Evolutionary conservation across 768 basidiomycete species (phyloP), one percentile per base, ranked within the genome.

Genomic region (Exsudoporus frostii): DNA sequence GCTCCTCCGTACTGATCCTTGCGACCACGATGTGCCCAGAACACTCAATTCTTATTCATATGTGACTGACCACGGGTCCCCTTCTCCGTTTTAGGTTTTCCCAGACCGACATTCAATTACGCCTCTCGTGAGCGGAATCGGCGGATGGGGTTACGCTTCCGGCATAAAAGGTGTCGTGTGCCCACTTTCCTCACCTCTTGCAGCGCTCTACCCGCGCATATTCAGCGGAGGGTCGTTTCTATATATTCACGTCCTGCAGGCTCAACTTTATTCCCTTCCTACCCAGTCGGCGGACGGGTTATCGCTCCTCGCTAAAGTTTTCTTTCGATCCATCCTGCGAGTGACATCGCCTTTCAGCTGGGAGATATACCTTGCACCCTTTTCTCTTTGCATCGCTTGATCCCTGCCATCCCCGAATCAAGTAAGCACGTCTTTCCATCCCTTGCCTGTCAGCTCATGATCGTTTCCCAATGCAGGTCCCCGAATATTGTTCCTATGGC

Each of bases 161-260:
- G 30, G 45, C 62, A 65, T 65, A 68, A 59, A 65, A 54, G 11
- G 37, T 53, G 63, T 66, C 65, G 65, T 54, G 65, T 67, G 65
- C 63, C 53, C 49, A 38, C 30, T 45, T 55, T 50, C 19, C 11
- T 24, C 38, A 33, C 11, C 45, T 25, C 27, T 45, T 33, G 14
- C 30, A 3, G 20, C 48, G 15, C 45, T 46, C n/a, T 45, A 52
- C 24, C 40, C 19, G 25, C 46, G 20, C 50, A 40, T 29, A 45
- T 48, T 22, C 42, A 13, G 17, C n/a, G 17, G 32, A 34, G 7
- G 6, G 4, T 19, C 40, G 6, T 42, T n/a, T 22, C 19, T 14
- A 52, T 55, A 40, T 25, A 57, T 47, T 43, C 17, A n/a, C 40
- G 13, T 17, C 45, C n/a, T 39, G 7, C 34, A 14, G 10, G 20